Evolutionary conservation across 1,284 basidiomycete species (phyloP), one percentile per base, ranked within the genome.

Genomic region (Rhodotorula sp.): DNA sequence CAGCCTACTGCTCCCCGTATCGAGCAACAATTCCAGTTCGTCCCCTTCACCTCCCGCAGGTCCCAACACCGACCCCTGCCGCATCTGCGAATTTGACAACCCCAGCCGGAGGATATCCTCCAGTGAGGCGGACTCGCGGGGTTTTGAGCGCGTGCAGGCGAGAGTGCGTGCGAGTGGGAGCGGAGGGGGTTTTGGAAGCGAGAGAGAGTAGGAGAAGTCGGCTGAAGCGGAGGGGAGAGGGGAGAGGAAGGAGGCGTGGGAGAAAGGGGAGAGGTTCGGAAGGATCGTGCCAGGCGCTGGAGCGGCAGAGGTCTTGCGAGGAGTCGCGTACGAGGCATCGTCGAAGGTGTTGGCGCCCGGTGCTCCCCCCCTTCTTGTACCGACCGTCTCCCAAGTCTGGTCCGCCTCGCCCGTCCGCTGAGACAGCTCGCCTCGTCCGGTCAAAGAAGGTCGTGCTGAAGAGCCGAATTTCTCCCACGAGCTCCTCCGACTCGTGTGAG

Each of bases 21-120:
- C 64, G 9, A 65, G 53, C 18, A 65, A 53, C 1, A 65, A 37
- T 52, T 65, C 64, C 26, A 60, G 46, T 46, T 65, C 64, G n/a
- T 48, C 22, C 20, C 13, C 48, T 11, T 10, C 55, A 2, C 8
- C 18, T 15, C 20, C 46, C 2, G 15, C 18, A 30, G 46, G 4
- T 20, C 13, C 20, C 51, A 20, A 8, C 26, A 2, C 2, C 15
- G 46, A 22, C 20, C 26, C 22, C 40, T 22, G 28, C 55, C 11
- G 4, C 46, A 13, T 5, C 58, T 10, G 37, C 6, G 56, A 30
- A 11, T 30, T 28, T 2, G 44, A 53, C 22, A 65, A 24, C 2
- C 64, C 64, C 3, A 44, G 31, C 2, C 64, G 52, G 34, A 65
- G 52, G 6, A 65, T 55, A 37, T 65, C 64, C 4, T 65, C 64